These are phyloP conservation scores for Coprinopsis cinerea DNA, from an alignment of 768 basidiomycete genomes.

Conservation along the genomic window DNA sequence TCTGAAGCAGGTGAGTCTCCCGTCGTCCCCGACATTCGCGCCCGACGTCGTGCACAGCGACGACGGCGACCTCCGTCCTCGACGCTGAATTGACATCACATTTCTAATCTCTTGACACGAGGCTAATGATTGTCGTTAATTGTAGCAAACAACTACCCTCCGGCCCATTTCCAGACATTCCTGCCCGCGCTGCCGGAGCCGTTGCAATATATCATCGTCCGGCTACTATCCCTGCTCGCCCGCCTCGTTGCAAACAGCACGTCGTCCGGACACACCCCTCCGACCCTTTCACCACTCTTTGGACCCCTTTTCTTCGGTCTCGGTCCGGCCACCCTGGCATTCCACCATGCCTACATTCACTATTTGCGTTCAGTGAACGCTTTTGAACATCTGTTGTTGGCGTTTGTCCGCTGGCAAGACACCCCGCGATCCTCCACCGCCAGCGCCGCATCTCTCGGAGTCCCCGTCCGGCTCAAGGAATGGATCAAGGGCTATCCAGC, in stretches of 20 bases:
- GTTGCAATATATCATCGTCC: slow-evolving; percentile 54
- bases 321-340: slow-evolving; percentile 41
- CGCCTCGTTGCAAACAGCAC: slow-evolving; percentile 80
- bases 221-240: slow-evolving; percentile 74
- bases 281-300: slow-evolving; percentile 84
- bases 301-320: slow-evolving; percentile 88
- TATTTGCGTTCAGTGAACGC: slow-evolving; percentile 84
- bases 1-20: slow-evolving; percentile 67
- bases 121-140: slow-evolving; percentile 9
- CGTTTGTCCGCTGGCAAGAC: slow-evolving; percentile 83
- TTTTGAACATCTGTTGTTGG: slow-evolving; percentile 88
- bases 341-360: slow-evolving; percentile 44
- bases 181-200: slow-evolving; percentile 47
- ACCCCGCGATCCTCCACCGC: slow-evolving; percentile 37
- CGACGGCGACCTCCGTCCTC: not conserved
- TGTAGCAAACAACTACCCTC: slow-evolving; percentile 59
- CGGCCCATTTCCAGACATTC: slow-evolving; percentile 68
- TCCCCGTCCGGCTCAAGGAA: slow-evolving; percentile 82
- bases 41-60: too few species aligned
- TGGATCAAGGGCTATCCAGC: slow-evolving; percentile 89
- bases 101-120: slow-evolving; percentile 6
- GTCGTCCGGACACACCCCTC: slow-evolving; percentile 85
- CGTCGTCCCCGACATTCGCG: not conserved
- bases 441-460: slow-evolving; percentile 54
- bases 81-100: slow-evolving; percentile 7